phyloP scores from a whole-genome alignment of 176 grass and related monocot genomes.

The Eragrostis nindensis region DNA sequence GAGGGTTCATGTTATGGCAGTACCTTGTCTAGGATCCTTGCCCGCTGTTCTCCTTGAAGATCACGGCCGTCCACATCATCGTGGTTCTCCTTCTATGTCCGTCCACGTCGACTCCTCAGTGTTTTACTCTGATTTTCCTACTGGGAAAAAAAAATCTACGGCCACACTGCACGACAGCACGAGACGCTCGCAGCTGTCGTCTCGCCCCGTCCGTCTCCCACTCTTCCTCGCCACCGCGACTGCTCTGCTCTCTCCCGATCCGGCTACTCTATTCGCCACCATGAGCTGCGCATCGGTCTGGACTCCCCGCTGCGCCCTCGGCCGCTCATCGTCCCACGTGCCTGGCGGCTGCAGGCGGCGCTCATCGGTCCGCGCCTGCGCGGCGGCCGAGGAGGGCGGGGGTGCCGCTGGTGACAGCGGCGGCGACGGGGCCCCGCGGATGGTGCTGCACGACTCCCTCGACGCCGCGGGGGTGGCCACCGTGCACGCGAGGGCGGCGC shows the following conservation, averaged over 20 bases:
- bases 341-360: background rate
- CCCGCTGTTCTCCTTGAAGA: too few species aligned
- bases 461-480: constrained; percentile 59
- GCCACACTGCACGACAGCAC: too few species aligned
- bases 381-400: background rate
- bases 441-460: constrained; percentile 83
- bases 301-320: constrained; percentile 17
- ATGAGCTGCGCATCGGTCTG: constrained; percentile 49
- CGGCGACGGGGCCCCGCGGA: background rate
- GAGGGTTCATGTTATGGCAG: too few species aligned
- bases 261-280: background rate
- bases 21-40: too few species aligned
- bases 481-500: constrained; percentile 61
- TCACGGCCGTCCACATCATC: too few species aligned
- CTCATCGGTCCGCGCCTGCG: constrained; percentile 19
- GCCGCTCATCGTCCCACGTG: background rate
- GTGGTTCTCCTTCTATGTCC: too few species aligned
- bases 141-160: too few species aligned
- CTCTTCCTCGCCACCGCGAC: background rate
- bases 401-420: background rate
- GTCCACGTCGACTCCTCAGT: too few species aligned
- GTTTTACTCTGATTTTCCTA: too few species aligned
- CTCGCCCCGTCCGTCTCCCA: too few species aligned
- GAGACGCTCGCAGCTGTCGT: too few species aligned
- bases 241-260: background rate